Conservation (phyloP, 2,329 filamentous ascomycete genomes). For the Escovopsis sp. region DNA sequence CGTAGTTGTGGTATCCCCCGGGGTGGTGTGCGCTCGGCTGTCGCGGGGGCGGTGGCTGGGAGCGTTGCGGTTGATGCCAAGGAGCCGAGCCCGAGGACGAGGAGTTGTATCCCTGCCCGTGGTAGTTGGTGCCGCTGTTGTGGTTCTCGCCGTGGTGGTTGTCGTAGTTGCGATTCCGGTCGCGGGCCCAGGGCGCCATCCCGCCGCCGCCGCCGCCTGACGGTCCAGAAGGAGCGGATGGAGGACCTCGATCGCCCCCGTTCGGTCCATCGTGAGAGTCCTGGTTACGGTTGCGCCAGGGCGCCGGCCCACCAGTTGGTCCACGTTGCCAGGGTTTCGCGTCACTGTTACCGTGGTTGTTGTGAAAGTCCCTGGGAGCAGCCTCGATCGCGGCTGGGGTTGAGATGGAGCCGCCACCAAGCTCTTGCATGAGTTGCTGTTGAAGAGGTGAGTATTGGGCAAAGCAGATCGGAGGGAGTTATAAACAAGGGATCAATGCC, state of each 20-base stretch:
- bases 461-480: neutral
- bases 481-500: neutral
- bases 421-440: constrained; percentile 93
- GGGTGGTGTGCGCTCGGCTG: constrained; percentile 38
- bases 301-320: constrained; percentile 68
- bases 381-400: constrained; percentile 75
- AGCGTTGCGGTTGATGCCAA: constrained; percentile 27
- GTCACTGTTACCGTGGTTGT: constrained; percentile 26
- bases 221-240: constrained; percentile 19
- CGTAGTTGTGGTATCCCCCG: constrained; percentile 41
- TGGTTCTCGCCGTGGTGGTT: constrained; percentile 11
- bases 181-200: constrained; percentile 46
- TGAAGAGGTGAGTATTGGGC: constrained; percentile 22
- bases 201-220: constrained; percentile 27
- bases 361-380: constrained; percentile 43
- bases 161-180: constrained; percentile 36
- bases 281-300: constrained; percentile 50
- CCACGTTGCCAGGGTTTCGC: constrained; percentile 80
- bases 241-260: constrained; percentile 17
- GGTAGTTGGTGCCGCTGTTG: constrained; percentile 10
- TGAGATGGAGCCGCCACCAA: constrained; percentile 56
- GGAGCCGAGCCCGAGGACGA: constrained; percentile 18
- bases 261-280: constrained; percentile 32
- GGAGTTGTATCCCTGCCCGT: constrained; percentile 9
- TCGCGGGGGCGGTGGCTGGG: constrained; percentile 7